Conservation (phyloP, 768 basidiomycete species). For the Mycena rebaudengoi region DNA sequence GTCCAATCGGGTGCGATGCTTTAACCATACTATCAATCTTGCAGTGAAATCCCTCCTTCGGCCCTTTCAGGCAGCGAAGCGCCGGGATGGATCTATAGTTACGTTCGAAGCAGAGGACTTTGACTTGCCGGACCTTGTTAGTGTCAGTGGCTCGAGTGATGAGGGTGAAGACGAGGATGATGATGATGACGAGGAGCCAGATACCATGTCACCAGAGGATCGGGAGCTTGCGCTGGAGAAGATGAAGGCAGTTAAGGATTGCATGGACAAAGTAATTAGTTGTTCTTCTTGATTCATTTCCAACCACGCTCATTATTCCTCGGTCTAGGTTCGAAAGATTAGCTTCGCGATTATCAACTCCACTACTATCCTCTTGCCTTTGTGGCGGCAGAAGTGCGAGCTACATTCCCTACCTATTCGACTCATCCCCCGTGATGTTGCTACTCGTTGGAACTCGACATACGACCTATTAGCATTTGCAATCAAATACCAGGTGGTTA, state of each 20-base stretch:
- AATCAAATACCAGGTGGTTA: slow-evolving; percentile 25
- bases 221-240: not conserved
- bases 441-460: slow-evolving; percentile 38
- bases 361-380: no score
- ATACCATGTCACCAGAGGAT: not conserved
- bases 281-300: slow-evolving; percentile 2
- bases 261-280: not conserved
- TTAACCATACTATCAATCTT: slow-evolving; percentile 21
- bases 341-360: no score
- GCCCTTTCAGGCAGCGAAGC: slow-evolving; percentile 1
- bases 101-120: not conserved
- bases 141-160: not conserved
- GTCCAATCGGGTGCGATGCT: slow-evolving; percentile 9
- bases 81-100: not conserved
- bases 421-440: no score
- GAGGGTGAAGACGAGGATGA: not conserved
- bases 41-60: slow-evolving; percentile 5
- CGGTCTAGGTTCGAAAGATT: no score
- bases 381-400: no score
- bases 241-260: slow-evolving; percentile 3
- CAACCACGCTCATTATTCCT: no score
- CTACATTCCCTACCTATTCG: no score
- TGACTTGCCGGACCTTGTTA: no score
- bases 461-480: no score
- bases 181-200: not conserved